These are phyloP conservation scores for Orbilia ellipsospora DNA, from an alignment of 2,329 filamentous ascomycete genomes.

Conservation along the genomic window DNA sequence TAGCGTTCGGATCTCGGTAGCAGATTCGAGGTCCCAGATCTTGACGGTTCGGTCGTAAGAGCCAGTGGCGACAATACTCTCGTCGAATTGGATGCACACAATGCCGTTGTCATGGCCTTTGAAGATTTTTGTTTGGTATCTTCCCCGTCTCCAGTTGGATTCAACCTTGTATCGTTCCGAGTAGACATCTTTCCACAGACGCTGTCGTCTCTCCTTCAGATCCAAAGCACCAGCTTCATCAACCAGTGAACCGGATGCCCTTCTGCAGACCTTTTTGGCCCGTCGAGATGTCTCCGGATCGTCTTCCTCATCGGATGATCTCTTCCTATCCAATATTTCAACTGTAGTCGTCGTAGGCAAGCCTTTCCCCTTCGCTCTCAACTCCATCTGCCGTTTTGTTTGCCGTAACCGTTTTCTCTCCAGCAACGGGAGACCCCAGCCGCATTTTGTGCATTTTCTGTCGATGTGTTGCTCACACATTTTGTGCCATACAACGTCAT, in stretches of 20 bases:
- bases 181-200: slow-evolving; percentile 98
- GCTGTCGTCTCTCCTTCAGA: slow-evolving; percentile 62
- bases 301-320: slow-evolving; percentile 61
- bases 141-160: slow-evolving; percentile 96
- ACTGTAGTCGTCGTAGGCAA: slow-evolving; percentile 60
- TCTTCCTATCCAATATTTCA: slow-evolving; percentile 35
- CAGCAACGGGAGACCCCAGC: slow-evolving; percentile 89
- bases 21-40: slow-evolving; percentile 93
- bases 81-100: slow-evolving; percentile 80
- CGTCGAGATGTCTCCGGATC: slow-evolving; percentile 59
- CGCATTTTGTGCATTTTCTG: slow-evolving; percentile 91
- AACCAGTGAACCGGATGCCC: slow-evolving; percentile 57
- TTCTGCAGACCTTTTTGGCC: slow-evolving; percentile 50
- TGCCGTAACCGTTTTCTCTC: slow-evolving; percentile 88
- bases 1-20: slow-evolving; percentile 85
- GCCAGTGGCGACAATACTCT: slow-evolving; percentile 89
- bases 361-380: slow-evolving; percentile 72
- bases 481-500: slow-evolving; percentile 96
- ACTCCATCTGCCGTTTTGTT: slow-evolving; percentile 84
- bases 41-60: slow-evolving; percentile 96
- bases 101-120: slow-evolving; percentile 74
- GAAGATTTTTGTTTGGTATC: slow-evolving; percentile 85
- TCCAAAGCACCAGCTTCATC: slow-evolving; percentile 64
- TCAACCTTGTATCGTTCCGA: slow-evolving; percentile 94
- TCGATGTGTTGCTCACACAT: slow-evolving; percentile 99